phyloP scores from a whole-genome alignment of 148 eudicot species.

The Heliosperma pusillum region DNA sequence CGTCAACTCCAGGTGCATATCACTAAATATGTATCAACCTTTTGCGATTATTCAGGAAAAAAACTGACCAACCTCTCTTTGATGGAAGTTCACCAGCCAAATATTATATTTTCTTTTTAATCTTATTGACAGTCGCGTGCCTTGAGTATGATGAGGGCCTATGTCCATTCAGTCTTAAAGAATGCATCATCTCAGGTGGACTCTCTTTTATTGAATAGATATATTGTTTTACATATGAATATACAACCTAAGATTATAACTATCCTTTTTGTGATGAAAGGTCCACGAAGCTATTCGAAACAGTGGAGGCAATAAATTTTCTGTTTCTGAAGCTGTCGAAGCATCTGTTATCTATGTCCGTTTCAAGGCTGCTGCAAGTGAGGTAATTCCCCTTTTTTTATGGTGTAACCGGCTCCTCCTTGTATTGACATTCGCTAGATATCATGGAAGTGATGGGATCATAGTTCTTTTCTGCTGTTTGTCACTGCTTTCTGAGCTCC shows the following conservation, averaged over 20 bases:
- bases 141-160: slow-evolving; percentile 80
- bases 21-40: neutral
- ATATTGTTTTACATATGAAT: slow-evolving; percentile 5
- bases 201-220: neutral
- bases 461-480: neutral
- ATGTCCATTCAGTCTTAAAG: slow-evolving; percentile 79
- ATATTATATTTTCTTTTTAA: slow-evolving; percentile 8
- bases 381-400: slow-evolving; percentile 42
- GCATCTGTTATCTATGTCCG: slow-evolving; percentile 94
- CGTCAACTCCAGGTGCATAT: slow-evolving; percentile 87
- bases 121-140: slow-evolving; percentile 84
- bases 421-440: slow-evolving; percentile 3
- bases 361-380: slow-evolving; percentile 97
- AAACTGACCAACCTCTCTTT: neutral
- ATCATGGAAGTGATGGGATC: neutral
- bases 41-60: neutral
- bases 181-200: slow-evolving; percentile 86
- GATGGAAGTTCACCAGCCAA: neutral
- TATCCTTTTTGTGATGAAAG: slow-evolving; percentile 31
- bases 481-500: neutral
- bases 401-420: neutral
- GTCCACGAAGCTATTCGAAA: slow-evolving; percentile 69
- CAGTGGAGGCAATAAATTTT: slow-evolving; percentile 57
- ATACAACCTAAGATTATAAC: slow-evolving; percentile 5
- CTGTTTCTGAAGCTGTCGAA: slow-evolving; percentile 92